Conservation (phyloP, 352 stramenopile genomes). For the Pythium sukuiense region DNA sequence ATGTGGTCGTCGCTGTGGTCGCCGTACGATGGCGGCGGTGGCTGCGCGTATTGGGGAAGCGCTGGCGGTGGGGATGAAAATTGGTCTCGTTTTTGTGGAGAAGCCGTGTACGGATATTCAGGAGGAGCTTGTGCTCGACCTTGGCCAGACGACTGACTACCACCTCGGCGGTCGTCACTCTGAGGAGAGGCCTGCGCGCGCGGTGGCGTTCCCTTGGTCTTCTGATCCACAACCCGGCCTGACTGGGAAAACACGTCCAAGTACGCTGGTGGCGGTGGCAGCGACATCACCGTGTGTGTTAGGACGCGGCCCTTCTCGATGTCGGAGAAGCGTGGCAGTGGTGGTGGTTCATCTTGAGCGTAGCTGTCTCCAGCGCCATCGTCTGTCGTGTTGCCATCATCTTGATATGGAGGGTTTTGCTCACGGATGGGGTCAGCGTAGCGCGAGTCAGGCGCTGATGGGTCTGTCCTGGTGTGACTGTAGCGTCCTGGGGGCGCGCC, state of each 20-base stretch:
- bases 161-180: slow-evolving; percentile 21
- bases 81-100: background rate
- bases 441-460: background rate
- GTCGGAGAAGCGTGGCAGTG: slow-evolving; percentile 41
- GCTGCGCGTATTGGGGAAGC: slow-evolving; percentile 13
- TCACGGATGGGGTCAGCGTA: slow-evolving; percentile 1
- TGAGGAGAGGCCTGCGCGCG: slow-evolving; percentile 17
- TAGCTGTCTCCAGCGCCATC: background rate
- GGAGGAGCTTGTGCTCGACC: slow-evolving; percentile 2
- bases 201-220: background rate
- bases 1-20: slow-evolving; percentile 9
- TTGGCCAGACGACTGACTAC: slow-evolving; percentile 24
- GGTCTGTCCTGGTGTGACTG: slow-evolving; percentile 6
- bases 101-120: background rate
- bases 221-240: slow-evolving; percentile 19
- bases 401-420: background rate
- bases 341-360: background rate
- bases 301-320: slow-evolving; percentile 36
- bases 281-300: slow-evolving; percentile 26
- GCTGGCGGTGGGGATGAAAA: slow-evolving; percentile 7
- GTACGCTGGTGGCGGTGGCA: slow-evolving; percentile 42
- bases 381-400: slow-evolving; percentile 1
- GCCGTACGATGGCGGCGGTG: slow-evolving; percentile 49
- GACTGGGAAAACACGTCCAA: slow-evolving; percentile 41
- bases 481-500: background rate